phyloP scores from a whole-genome alignment of 1,139 yeast species.

The Scheffersomyces illinoinensis region DNA sequence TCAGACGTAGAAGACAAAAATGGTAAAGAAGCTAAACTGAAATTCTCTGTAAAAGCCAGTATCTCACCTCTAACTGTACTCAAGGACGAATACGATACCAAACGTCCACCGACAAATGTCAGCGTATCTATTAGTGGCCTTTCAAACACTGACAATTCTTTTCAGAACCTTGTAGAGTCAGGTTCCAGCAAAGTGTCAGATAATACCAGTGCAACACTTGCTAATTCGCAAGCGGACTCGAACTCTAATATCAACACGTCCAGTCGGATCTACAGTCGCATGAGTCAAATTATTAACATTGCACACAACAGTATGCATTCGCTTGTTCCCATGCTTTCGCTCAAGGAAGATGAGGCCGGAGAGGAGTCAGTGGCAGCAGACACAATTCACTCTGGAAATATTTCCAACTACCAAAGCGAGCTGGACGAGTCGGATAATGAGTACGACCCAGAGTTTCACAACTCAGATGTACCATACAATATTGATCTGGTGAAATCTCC shows the following conservation, averaged over 20 bases:
- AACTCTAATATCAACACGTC: conserved; percentile 3
- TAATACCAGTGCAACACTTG: background rate
- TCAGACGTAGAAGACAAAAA: conserved; percentile 1
- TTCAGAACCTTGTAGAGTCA: conserved; percentile 13
- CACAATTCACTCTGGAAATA: conserved; percentile 5
- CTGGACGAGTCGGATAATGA: conserved; percentile 28
- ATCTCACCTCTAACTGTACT: conserved; percentile 32
- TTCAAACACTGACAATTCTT: conserved; percentile 24
- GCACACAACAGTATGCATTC: conserved; percentile 22
- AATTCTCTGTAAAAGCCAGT: conserved; percentile 8
- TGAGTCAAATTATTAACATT: conserved; percentile 12
- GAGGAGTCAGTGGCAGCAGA: conserved; percentile 1
- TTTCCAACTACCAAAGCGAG: conserved; percentile 25
- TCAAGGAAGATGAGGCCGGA: conserved; percentile 1
- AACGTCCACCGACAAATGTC: conserved; percentile 16
- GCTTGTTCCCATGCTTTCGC: conserved; percentile 13
- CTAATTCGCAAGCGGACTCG: conserved; percentile 1
- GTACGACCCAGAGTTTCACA: conserved; percentile 1
- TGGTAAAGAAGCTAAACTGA: background rate
- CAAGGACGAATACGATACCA: conserved; percentile 30
- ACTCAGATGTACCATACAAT: background rate
- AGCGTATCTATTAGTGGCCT: conserved; percentile 1
- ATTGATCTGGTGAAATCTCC: conserved; percentile 1
- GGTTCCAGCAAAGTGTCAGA: conserved; percentile 3
- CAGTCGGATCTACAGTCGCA: conserved; percentile 11